Conservation (phyloP, 768 basidiomycete species). For the Russula lepida region DNA sequence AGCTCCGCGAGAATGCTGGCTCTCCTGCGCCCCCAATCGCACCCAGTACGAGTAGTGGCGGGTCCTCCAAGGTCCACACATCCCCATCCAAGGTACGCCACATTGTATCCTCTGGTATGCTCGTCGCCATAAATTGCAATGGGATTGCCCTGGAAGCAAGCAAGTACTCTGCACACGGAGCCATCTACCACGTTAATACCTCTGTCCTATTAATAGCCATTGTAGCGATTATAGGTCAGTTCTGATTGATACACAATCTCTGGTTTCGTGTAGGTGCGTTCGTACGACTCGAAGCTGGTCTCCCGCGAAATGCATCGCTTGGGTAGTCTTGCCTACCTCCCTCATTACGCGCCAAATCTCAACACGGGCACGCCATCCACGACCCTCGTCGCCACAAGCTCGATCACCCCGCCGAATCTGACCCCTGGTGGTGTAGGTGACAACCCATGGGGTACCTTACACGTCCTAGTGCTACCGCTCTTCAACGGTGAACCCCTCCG, state of each 20-base stretch:
- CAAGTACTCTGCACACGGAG: background rate
- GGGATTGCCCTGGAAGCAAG: background rate
- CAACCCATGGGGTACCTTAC: slow-evolving; percentile 72
- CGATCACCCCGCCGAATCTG: slow-evolving; percentile 17
- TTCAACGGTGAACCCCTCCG: slow-evolving; percentile 88
- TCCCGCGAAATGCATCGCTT: slow-evolving; percentile 81
- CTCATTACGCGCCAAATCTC: slow-evolving; percentile 44
- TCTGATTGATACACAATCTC: background rate
- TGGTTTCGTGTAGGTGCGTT: slow-evolving; percentile 40
- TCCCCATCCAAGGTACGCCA: slow-evolving; percentile 14
- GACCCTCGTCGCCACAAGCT: slow-evolving; percentile 28
- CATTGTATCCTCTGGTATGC: background rate
- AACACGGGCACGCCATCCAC: slow-evolving; percentile 43
- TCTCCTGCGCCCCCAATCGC: slow-evolving; percentile 24
- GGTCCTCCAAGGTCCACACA: slow-evolving; percentile 28
- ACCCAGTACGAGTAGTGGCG: slow-evolving; percentile 14
- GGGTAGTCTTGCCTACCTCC: slow-evolving; percentile 49
- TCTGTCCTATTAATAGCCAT: background rate
- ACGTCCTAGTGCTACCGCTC: slow-evolving; percentile 80
- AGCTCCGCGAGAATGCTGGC: slow-evolving; percentile 22
- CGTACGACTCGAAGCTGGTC: slow-evolving; percentile 74
- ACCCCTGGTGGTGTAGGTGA: slow-evolving; percentile 39
- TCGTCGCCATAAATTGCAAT: background rate
- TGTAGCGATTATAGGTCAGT: background rate
- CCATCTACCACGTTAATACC: background rate